Percentiles rank a stretch among this genome's conserved stretches.
phyloP scores from a whole-genome alignment of 2,329 filamentous ascomycete species.

The Cladosporium sp. region DNA sequence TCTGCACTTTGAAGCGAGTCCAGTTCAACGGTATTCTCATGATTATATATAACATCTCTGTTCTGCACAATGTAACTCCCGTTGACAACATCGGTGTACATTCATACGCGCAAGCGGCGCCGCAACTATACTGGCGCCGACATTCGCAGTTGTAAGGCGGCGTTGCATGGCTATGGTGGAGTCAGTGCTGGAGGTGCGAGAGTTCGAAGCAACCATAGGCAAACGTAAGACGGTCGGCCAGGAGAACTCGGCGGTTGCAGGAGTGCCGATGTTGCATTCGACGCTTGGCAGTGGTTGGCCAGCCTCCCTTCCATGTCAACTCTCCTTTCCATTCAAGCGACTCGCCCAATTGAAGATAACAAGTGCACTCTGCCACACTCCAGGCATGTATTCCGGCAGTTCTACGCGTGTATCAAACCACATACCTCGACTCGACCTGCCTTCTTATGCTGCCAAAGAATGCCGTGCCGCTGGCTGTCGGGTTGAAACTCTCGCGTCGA shows the following conservation, averaged over 20 bases:
- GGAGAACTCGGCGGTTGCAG: neutral
- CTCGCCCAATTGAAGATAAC: neutral
- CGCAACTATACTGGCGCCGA: neutral
- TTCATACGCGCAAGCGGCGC: neutral
- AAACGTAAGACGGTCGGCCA: neutral
- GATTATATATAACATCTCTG: neutral
- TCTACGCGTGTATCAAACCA: neutral
- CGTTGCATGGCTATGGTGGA: neutral
- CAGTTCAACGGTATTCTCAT: neutral
- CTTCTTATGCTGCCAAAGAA: neutral
- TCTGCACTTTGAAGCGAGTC: neutral
- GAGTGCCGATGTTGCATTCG: constrained; percentile 8
- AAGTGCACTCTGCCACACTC: neutral
- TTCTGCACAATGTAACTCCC: neutral
- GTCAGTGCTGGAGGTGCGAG: neutral
- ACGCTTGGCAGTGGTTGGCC: neutral
- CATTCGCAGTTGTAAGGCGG: neutral
- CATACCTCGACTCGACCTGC: neutral
- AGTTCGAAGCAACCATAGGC: neutral
- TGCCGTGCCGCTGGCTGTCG: constrained; percentile 4
- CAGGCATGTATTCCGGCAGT: neutral
- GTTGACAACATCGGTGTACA: neutral
- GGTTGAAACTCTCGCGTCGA: neutral
- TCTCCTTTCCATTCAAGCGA: neutral
- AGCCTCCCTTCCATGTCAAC: neutral